Conservation (phyloP, 306 rosid genomes). For the Prunus dulcis region DNA sequence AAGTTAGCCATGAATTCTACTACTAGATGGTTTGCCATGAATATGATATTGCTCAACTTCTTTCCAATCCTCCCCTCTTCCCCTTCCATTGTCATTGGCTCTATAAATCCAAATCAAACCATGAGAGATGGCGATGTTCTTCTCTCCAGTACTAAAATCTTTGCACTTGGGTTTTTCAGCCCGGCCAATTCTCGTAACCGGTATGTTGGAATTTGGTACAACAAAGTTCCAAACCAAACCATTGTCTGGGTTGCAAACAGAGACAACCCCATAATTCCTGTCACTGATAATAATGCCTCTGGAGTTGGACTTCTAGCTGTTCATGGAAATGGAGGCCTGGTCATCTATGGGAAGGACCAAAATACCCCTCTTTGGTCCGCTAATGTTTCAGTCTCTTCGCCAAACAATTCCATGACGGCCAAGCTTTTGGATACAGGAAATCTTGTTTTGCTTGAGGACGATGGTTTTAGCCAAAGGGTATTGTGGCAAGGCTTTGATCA, state of each 20-base stretch:
- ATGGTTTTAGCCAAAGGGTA: neutral
- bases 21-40: too few relatives aligned
- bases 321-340: slow-evolving; percentile 14
- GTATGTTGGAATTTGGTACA: slow-evolving; percentile 56
- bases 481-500: slow-evolving; percentile 58
- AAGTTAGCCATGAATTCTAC: too few relatives aligned
- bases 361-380: slow-evolving; percentile 11
- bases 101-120: neutral
- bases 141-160: slow-evolving; percentile 35
- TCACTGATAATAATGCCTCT: too few relatives aligned
- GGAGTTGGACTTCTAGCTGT: slow-evolving; percentile 24
- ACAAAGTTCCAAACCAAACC: slow-evolving; percentile 20
- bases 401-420: slow-evolving; percentile 11
- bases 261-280: slow-evolving; percentile 31
- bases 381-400: neutral
- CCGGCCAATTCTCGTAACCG: slow-evolving; percentile 26
- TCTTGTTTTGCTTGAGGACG: slow-evolving; percentile 1
- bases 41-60: too few relatives aligned
- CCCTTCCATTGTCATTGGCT: too few relatives aligned
- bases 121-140: slow-evolving; percentile 50
- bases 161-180: slow-evolving; percentile 61
- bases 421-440: slow-evolving; percentile 25
- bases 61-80: too few relatives aligned
- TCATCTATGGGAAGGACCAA: slow-evolving; percentile 1
- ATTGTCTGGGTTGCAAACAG: slow-evolving; percentile 72